Evolutionary conservation across 1,284 basidiomycete genomes (phyloP).

Genomic region (Lentinula novae-zelandiae): DNA sequence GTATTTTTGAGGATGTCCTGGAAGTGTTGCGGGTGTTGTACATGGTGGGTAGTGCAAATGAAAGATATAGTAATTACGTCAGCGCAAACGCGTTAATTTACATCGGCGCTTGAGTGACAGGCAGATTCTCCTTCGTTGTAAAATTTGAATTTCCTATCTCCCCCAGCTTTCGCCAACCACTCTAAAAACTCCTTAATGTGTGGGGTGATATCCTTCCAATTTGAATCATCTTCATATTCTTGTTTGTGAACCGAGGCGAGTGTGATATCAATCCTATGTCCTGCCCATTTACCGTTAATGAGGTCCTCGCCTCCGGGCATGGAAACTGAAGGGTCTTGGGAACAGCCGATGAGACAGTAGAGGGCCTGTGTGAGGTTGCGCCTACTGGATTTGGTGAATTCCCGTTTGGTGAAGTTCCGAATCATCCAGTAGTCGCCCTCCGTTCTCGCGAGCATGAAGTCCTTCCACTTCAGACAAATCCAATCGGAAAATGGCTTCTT

Average conservation of each 20-base stretch:
- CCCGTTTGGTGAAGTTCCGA: background rate
- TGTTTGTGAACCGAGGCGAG: background rate
- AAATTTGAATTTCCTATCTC: too few relatives aligned
- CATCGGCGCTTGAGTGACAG: background rate
- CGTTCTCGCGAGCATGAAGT: background rate
- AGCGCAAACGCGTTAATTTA: background rate
- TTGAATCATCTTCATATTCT: background rate
- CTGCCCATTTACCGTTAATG: background rate
- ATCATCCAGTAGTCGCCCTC: background rate
- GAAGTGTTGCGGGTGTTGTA: background rate
- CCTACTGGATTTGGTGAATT: background rate
- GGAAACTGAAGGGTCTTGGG: background rate
- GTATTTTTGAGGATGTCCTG: background rate
- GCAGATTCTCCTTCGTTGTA: too few relatives aligned
- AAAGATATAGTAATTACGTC: background rate
- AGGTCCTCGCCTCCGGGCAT: background rate
- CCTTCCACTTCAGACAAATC: background rate
- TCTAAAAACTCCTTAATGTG: too few relatives aligned
- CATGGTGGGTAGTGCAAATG: background rate
- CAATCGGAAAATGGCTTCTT: background rate
- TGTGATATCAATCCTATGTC: background rate
- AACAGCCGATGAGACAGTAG: background rate
- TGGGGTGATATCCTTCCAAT: background rate
- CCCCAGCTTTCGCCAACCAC: too few relatives aligned
- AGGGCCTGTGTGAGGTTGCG: background rate